Evolutionary conservation across 2,329 filamentous ascomycete species (phyloP), one percentile per base, ranked within the genome.

Genomic region (Cladophialophora chaetospira): DNA sequence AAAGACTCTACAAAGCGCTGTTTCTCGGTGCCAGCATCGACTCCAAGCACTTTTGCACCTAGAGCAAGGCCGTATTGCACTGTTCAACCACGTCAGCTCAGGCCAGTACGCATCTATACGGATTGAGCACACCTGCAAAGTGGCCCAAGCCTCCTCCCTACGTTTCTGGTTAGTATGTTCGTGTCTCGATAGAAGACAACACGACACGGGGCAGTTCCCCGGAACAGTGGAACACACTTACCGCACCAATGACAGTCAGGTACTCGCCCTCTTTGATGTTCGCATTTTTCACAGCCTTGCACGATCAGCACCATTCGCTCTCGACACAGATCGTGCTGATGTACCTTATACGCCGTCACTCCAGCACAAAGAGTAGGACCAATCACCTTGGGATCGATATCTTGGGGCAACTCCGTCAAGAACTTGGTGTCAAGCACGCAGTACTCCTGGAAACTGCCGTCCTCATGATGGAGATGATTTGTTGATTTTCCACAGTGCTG

Each of bases 141-240:
- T 77, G 73, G 2, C 76, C 76, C n/a, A 78, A 66, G 4, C 76
- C 76, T 42, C 75, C 76, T 31, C 73, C 75, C n/a, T n/a, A n/a
- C n/a, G n/a, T n/a, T n/a, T n/a, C n/a, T n/a, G n/a, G n/a, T n/a
- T n/a, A n/a, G n/a, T n/a, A n/a, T n/a, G n/a, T n/a, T n/a, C n/a
- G n/a, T n/a, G n/a, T n/a, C n/a, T n/a, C n/a, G n/a, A n/a, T n/a
- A n/a, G n/a, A n/a, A n/a, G n/a, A n/a, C n/a, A n/a, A n/a, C n/a
- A n/a, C n/a, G n/a, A n/a, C n/a, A n/a, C n/a, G n/a, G n/a, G n/a
- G n/a, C n/a, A n/a, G n/a, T n/a, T n/a, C n/a, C n/a, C n/a, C n/a
- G n/a, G n/a, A n/a, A n/a, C n/a, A n/a, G n/a, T n/a, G n/a, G n/a
- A n/a, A n/a, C n/a, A n/a, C n/a, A n/a, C n/a, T n/a, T n/a, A n/a